Evolutionary conservation across 768 basidiomycete genomes (phyloP).

Genomic region (Tephrocybe sp.): DNA sequence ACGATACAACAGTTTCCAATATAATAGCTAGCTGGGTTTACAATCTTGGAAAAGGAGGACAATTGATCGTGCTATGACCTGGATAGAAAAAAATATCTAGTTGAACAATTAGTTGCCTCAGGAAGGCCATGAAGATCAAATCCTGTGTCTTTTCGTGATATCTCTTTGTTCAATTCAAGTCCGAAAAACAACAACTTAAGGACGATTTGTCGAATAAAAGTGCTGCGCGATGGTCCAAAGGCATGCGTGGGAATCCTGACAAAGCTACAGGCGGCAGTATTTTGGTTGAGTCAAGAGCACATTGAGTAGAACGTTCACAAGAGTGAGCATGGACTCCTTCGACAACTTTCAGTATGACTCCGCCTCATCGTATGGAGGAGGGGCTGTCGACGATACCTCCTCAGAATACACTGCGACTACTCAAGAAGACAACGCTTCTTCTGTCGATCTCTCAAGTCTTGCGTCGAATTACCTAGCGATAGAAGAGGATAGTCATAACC

Average conservation of each 20-base stretch:
- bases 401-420: conserved; percentile 80
- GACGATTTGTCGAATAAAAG: too few relatives aligned
- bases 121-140: too few relatives aligned
- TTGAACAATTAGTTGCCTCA: too few relatives aligned
- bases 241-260: conserved; percentile 10
- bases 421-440: conserved; percentile 48
- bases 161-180: too few relatives aligned
- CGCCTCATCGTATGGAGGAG: conserved; percentile 77
- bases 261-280: background rate
- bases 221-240: too few relatives aligned
- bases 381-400: conserved; percentile 77
- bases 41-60: too few relatives aligned
- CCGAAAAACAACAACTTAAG: too few relatives aligned
- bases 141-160: too few relatives aligned
- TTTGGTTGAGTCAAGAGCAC: conserved; percentile 13
- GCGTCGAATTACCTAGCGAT: conserved; percentile 61
- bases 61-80: too few relatives aligned
- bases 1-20: too few relatives aligned
- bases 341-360: conserved; percentile 88
- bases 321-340: conserved; percentile 68
- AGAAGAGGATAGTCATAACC: conserved; percentile 40
- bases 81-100: too few relatives aligned
- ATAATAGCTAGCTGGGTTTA: too few relatives aligned
- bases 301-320: conserved; percentile 4
- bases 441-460: conserved; percentile 66